A percentile compares a stretch with the other conserved stretches of the same genome.
Evolutionary conservation across 2,329 filamentous ascomycete species (phyloP).

Genomic region (Celoporthe dispersa): DNA sequence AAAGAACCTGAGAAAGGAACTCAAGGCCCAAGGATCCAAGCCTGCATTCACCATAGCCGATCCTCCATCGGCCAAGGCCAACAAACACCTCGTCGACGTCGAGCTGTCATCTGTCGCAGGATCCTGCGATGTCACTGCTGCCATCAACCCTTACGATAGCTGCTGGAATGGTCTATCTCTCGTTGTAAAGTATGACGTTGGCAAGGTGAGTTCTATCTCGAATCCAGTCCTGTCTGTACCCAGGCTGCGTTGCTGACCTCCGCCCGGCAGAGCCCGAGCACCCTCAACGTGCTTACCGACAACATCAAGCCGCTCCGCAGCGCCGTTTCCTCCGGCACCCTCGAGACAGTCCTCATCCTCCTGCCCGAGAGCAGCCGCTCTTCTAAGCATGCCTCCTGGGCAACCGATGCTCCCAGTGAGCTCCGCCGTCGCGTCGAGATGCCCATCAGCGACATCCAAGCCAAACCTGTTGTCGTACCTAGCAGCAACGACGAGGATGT

Average conservation of each 20-base stretch:
- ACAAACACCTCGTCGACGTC: constrained; percentile 47
- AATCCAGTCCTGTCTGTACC: not conserved
- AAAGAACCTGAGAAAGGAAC: constrained; percentile 46
- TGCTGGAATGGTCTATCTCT: constrained; percentile 52
- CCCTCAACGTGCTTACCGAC: constrained; percentile 49
- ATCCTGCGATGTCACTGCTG: constrained; percentile 44
- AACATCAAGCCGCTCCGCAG: constrained; percentile 50
- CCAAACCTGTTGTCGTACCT: constrained; percentile 31
- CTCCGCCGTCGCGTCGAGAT: constrained; percentile 55
- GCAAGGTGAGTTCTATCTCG: constrained; percentile 43
- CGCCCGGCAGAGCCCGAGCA: constrained; percentile 42
- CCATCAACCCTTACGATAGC: constrained; percentile 46
- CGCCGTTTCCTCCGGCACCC: constrained; percentile 52
- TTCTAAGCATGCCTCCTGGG: constrained; percentile 46
- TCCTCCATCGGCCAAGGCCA: constrained; percentile 48
- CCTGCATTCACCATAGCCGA: constrained; percentile 56
- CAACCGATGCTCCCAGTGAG: constrained; percentile 43
- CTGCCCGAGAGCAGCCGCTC: constrained; percentile 52
- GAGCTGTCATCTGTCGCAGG: constrained; percentile 47
- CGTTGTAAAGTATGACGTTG: constrained; percentile 49
- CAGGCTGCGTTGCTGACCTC: constrained; percentile 32
- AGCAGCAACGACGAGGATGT: constrained; percentile 26
- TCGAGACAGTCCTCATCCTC: constrained; percentile 62
- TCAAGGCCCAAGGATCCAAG: constrained; percentile 40
- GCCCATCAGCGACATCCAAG: constrained; percentile 43